phyloP scores from a whole-genome alignment of 768 basidiomycete genomes.

The Mycena epipterygia region DNA sequence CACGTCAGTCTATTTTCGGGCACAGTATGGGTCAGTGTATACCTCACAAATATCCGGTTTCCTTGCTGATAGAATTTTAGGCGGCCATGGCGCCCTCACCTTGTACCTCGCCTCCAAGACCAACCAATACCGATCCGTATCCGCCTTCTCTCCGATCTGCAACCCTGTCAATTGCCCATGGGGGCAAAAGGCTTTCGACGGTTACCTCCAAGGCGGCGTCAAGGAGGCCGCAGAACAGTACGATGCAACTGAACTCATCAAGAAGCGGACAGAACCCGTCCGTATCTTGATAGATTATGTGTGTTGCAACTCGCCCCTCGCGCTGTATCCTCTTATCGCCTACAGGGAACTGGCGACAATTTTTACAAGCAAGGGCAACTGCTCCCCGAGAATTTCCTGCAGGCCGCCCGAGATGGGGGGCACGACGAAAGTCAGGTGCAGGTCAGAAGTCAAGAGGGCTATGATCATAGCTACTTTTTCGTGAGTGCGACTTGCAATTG shows the following conservation, averaged over 20 bases:
- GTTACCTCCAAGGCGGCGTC: constrained; percentile 84
- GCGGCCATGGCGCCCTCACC: constrained; percentile 94
- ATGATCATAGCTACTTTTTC: constrained; percentile 94
- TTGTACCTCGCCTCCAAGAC: constrained; percentile 84
- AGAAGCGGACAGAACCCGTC: constrained; percentile 70
- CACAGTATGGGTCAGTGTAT: constrained; percentile 81
- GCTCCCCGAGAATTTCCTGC: constrained; percentile 89
- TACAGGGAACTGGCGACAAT: constrained; percentile 82
- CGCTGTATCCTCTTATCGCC: background rate
- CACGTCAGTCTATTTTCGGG: constrained; percentile 90
- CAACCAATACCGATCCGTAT: constrained; percentile 85
- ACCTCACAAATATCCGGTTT: background rate
- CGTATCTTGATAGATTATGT: constrained; percentile 92
- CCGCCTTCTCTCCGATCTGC: constrained; percentile 88
- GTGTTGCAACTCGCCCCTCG: constrained; percentile 41
- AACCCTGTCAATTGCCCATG: constrained; percentile 92
- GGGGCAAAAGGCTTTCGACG: constrained; percentile 93
- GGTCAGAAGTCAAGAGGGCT: constrained; percentile 85
- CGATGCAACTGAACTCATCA: constrained; percentile 90
- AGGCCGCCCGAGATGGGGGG: constrained; percentile 81
- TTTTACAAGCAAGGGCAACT: constrained; percentile 91
- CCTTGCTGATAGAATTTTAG: constrained; percentile 41
- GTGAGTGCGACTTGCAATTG: constrained; percentile 49
- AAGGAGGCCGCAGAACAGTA: constrained; percentile 81
- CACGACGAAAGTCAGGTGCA: constrained; percentile 82